These are phyloP conservation scores for Mycosphaerella sp. DNA, from an alignment of 2,329 filamentous ascomycete genomes.

Conservation along the genomic window DNA sequence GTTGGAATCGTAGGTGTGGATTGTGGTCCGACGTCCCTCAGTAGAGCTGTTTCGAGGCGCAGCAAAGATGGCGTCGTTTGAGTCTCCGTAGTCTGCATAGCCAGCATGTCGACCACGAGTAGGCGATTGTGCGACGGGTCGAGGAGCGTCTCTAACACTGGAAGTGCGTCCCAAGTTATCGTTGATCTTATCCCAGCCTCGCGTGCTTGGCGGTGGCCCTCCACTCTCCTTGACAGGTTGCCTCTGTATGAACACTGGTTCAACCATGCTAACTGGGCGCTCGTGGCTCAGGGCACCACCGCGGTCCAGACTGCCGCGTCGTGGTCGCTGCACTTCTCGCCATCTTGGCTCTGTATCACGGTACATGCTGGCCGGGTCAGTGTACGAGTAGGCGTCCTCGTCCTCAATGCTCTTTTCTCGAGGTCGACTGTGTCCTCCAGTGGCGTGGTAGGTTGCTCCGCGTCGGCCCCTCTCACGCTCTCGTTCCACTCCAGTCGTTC, in stretches of 20 bases:
- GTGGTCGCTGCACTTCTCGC: conserved; percentile 33
- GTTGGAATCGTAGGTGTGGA: conserved; percentile 44
- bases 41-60: conserved; percentile 34
- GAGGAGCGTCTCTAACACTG: conserved; percentile 40
- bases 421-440: conserved; percentile 21
- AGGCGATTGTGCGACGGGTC: conserved; percentile 25
- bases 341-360: conserved; percentile 46
- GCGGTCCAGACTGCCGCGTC: conserved; percentile 43
- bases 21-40: conserved; percentile 38
- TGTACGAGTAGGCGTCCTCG: conserved; percentile 46
- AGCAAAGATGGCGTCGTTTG: conserved; percentile 37
- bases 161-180: conserved; percentile 40
- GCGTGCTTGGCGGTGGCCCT: conserved; percentile 60
- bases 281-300: conserved; percentile 34
- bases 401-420: conserved; percentile 34
- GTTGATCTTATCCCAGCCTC: conserved; percentile 65
- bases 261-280: conserved; percentile 43
- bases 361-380: conserved; percentile 47
- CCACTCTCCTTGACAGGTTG: conserved; percentile 33
- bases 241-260: conserved; percentile 30
- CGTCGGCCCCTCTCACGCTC: conserved; percentile 28
- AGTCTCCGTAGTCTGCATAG: conserved; percentile 24
- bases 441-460: conserved; percentile 29
- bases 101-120: conserved; percentile 22
- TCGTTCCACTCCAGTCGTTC: conserved; percentile 16